Conservation (phyloP, 208 protist species). For the Endotrypanum monterogeii region DNA sequence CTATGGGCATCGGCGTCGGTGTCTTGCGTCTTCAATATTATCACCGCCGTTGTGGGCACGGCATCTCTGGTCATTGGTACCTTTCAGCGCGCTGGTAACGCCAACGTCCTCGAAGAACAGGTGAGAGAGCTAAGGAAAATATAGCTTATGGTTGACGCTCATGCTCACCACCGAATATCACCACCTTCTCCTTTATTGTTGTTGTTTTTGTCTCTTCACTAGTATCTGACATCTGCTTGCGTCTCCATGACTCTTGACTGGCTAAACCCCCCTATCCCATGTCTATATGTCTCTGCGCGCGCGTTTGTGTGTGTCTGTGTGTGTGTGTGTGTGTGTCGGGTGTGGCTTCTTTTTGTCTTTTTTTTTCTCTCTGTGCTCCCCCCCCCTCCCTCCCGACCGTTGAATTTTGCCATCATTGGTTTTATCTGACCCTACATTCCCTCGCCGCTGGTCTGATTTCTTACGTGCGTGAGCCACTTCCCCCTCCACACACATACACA, state of each 20-base stretch:
- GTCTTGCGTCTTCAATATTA: slow-evolving; percentile 31
- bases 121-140: slow-evolving; percentile 25
- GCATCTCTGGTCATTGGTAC: slow-evolving; percentile 57
- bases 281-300: no score
- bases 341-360: not conserved
- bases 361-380: not conserved
- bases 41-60: slow-evolving; percentile 36
- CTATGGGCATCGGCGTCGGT: slow-evolving; percentile 34
- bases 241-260: no score
- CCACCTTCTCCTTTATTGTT: not conserved
- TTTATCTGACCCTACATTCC: no score
- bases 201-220: not conserved
- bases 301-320: no score
- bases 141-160: not conserved
- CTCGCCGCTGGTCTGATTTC: no score
- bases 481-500: no score
- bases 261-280: no score
- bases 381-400: no score
- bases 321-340: no score
- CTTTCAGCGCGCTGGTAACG: slow-evolving; percentile 72
- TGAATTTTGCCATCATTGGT: no score
- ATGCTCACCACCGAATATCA: not conserved
- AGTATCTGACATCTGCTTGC: no score
- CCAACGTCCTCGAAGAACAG: slow-evolving; percentile 70
- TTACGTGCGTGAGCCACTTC: no score